Percentiles rank a stretch among this genome's conserved stretches.
Evolutionary conservation across 352 stramenopile species (phyloP).

Genomic region (Phytopythium delawarense): DNA sequence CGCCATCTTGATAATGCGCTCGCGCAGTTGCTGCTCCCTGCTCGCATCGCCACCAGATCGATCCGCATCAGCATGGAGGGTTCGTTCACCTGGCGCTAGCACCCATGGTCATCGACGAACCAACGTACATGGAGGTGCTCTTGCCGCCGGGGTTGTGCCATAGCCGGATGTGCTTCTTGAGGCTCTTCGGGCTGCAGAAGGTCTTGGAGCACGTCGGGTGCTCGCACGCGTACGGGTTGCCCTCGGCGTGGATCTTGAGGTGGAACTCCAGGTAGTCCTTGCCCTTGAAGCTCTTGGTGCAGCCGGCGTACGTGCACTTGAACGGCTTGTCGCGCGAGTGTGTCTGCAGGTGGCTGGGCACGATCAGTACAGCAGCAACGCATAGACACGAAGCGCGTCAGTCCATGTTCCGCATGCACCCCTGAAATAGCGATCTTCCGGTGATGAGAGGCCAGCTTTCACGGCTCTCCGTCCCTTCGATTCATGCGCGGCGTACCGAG

Average conservation of each 20-base stretch:
- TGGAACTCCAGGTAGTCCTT: slow-evolving; percentile 86
- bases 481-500: slow-evolving; percentile 29
- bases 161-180: slow-evolving; percentile 81
- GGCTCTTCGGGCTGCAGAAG: slow-evolving; percentile 80
- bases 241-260: slow-evolving; percentile 80
- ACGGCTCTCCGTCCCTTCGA: neutral
- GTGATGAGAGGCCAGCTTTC: neutral
- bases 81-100: too few species aligned
- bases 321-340: slow-evolving; percentile 85
- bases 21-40: slow-evolving; percentile 72
- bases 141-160: slow-evolving; percentile 81
- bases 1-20: slow-evolving; percentile 85
- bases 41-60: neutral
- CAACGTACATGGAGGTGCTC: slow-evolving; percentile 63
- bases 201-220: slow-evolving; percentile 80
- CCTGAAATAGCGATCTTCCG: slow-evolving; percentile 2
- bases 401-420: neutral
- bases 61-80: neutral
- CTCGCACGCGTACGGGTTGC: slow-evolving; percentile 76
- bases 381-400: slow-evolving; percentile 5
- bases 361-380: slow-evolving; percentile 4
- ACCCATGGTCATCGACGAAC: neutral
- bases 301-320: slow-evolving; percentile 83
- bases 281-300: slow-evolving; percentile 85
- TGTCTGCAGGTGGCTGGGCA: slow-evolving; percentile 67